Base-by-base conservation (phyloP, 805 yeast species). In the Starmerella riodocensis region DNA sequence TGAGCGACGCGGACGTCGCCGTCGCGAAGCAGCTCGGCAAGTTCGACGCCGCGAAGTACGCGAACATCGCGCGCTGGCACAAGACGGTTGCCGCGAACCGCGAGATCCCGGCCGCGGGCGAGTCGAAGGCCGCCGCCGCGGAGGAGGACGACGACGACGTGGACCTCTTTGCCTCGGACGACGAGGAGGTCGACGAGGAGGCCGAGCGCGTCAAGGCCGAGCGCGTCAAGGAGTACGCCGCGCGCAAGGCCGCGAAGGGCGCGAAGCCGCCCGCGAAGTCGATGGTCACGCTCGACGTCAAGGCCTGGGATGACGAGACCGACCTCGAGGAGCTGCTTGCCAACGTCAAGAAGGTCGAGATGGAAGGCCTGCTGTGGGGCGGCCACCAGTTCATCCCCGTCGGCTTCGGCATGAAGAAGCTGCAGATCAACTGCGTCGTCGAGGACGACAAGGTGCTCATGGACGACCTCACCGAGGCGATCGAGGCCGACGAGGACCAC, bases 231-330 rank as follows among this genome's bases (percentile, higher is more conserved):
- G 95, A 77, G 65, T 91, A 91, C 77, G 81, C 83, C 61, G 94
- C 93, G 60, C 85, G 80, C 78, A 91, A 91, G 79, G 94, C 94
- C 54, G 78, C 88, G 55, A 81, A 81, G 72, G 93, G 93, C 64
- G 84, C 97, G 59, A 85, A 85, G 76, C 85, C 97, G 60, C 95
- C 94, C 67, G 96, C 98, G 62, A 91, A 91, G 75, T 83, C 96
- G 48, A 70, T 85, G 55, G 94, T 91, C 61, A 88, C 99, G 60
- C 62, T 91, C 58, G 98, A 91, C 58, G 93, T 91, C 58, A 91
- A 91, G 78, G 97, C 96, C 71, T 91, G 99, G 99, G 98, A 91
- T 69, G 98, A 91, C 62, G 97, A 91, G 75, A 91, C 99, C 56
- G 78, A 88, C 63, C 73, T 91, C 63, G 93, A 91, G 49, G 78